Evolutionary conservation across 2,329 filamentous ascomycete genomes (phyloP).

Genomic region (Aotearoamyces nothofagi): DNA sequence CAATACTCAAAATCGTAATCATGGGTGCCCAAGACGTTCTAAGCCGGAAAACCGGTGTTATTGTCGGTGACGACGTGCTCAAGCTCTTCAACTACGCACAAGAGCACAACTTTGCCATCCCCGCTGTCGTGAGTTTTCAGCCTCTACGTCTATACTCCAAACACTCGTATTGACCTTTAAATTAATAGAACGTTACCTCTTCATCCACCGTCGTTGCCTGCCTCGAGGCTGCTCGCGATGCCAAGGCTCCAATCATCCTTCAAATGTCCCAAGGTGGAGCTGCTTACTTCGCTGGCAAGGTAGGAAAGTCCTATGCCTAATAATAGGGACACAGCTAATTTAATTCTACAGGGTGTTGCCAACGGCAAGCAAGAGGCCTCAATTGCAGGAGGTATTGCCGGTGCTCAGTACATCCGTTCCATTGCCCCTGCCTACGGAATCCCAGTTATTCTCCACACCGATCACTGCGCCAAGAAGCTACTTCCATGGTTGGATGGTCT

Average conservation of each 20-base stretch:
- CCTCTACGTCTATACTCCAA: too few species aligned
- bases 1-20: slow-evolving; percentile 8
- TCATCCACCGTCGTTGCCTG: slow-evolving; percentile 75
- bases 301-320: slow-evolving; percentile 18
- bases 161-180: too few species aligned
- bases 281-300: slow-evolving; percentile 84
- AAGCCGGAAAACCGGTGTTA: slow-evolving; percentile 48
- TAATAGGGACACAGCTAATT: slow-evolving; percentile 2
- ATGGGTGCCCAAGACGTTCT: slow-evolving; percentile 38
- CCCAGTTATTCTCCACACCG: slow-evolving; percentile 88
- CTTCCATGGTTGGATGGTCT: slow-evolving; percentile 95
- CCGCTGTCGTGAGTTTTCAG: slow-evolving; percentile 57
- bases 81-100: slow-evolving; percentile 80
- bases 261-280: slow-evolving; percentile 90
- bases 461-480: slow-evolving; percentile 99
- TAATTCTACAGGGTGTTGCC: slow-evolving; percentile 44
- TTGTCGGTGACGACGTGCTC: slow-evolving; percentile 51
- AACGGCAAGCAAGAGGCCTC: slow-evolving; percentile 78
- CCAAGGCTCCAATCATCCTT: slow-evolving; percentile 82
- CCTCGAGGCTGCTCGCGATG: slow-evolving; percentile 88
- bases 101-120: slow-evolving; percentile 77
- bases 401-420: slow-evolving; percentile 83
- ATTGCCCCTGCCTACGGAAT: slow-evolving; percentile 78
- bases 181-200: slow-evolving; percentile 69
- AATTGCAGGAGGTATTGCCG: slow-evolving; percentile 75